These are phyloP conservation scores for Gnomoniopsis sp. DNA, from an alignment of 2,329 filamentous ascomycete species.

Conservation along the genomic window DNA sequence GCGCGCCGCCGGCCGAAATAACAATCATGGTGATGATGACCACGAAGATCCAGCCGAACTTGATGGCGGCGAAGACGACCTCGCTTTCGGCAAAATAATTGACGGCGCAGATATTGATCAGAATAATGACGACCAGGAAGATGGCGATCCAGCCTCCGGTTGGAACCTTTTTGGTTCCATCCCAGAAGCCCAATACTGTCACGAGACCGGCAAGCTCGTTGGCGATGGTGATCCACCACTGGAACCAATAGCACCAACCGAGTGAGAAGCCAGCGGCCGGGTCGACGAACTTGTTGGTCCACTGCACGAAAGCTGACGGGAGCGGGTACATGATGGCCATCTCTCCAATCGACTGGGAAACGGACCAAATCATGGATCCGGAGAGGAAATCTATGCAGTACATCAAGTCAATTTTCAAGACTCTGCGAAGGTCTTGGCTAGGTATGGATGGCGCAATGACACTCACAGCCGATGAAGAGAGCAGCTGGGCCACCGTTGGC, in stretches of 20 bases:
- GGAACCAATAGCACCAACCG: slow-evolving; percentile 46
- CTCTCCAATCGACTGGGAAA: slow-evolving; percentile 43
- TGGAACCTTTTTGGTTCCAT: slow-evolving; percentile 33
- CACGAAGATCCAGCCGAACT: slow-evolving; percentile 45
- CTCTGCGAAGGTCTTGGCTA: not conserved
- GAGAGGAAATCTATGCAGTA: slow-evolving; percentile 28
- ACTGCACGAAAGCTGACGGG: slow-evolving; percentile 43
- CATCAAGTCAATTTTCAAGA: not conserved
- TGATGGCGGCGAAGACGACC: slow-evolving; percentile 39
- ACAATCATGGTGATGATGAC: slow-evolving; percentile 42
- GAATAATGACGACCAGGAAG: slow-evolving; percentile 36
- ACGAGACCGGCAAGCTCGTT: slow-evolving; percentile 39
- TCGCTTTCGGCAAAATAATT: slow-evolving; percentile 43
- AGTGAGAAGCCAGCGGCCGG: slow-evolving; percentile 40
- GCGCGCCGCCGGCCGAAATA: slow-evolving; percentile 41
- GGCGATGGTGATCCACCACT: slow-evolving; percentile 40
- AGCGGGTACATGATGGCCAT: slow-evolving; percentile 44
- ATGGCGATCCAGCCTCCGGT: slow-evolving; percentile 42
- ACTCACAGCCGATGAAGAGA: slow-evolving; percentile 40
- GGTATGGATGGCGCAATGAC: not conserved
- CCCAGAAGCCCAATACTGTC: slow-evolving; percentile 41
- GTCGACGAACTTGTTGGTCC: slow-evolving; percentile 42
- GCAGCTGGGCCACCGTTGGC: slow-evolving; percentile 38
- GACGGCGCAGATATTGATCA: slow-evolving; percentile 39
- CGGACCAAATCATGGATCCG: slow-evolving; percentile 44